Evolutionary conservation across 2,329 filamentous ascomycete species (phyloP), one percentile per base, ranked within the genome.

Genomic region (Myriosclerotinia scirpicola): DNA sequence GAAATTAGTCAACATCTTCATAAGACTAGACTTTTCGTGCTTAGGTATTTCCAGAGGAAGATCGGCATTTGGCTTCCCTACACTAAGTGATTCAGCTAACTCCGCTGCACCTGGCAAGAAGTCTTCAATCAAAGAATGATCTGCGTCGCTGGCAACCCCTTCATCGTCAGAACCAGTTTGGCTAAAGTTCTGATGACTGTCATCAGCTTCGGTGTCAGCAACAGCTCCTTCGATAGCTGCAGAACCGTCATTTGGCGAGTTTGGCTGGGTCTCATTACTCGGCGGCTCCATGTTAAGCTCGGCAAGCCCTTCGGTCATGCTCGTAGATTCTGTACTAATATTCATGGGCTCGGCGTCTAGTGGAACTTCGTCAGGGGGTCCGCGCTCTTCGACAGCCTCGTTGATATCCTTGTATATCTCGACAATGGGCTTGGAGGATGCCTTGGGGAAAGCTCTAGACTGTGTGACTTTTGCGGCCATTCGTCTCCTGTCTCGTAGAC

Each of bases 1-100:
- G 78, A 99, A 99, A 74, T 94, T 97, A 20, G 93, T 95, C 55
- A 99, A 83, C 81, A 97, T 93, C 76, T 96, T 97, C 86, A 99
- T 90, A 71, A 98, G 81, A 55, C 93, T 97, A 67, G 88, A 93
- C 77, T 94, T 95, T 75, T 97, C 92, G 75, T 98, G 92, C 74
- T 92, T 97, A 1, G 93, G 92, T 15, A 99, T 83, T 72, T 96
- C 92, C 12, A 91, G 79, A 0, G 85, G 83, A 34, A 87, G 83
- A 63, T 88, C 87, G 1, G 82, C 81, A 72, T 80, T 85, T 5
- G 83, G 83, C 71, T 87, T 89, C 48, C 74, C 72, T 14, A 76
- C 79, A 50, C 80, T 78, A 69, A 88, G 81, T 68, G 85, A 84
- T 58, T 87, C 85, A 2, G 85, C 85, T 63, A 89, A 82, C 65